Evolutionary conservation across 371 early-diverging fungal genomes (phyloP), one percentile per base, ranked within the genome.

Genomic region (Mucor piriformis): DNA sequence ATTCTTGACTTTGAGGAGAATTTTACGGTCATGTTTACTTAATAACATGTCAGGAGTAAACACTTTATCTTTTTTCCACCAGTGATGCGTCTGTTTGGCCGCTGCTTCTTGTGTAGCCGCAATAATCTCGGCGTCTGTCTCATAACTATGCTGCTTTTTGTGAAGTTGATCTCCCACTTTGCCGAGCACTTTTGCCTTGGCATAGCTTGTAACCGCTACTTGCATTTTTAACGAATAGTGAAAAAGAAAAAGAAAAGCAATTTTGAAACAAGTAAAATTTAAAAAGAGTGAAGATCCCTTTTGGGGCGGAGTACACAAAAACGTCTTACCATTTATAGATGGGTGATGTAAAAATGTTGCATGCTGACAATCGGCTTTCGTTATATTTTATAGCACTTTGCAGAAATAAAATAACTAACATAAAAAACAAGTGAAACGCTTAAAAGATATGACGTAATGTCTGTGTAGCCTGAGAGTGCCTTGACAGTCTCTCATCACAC

Each of bases 1-100:
- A 0, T 37, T 48, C 50, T 76, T 79, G 40, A 82, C 77, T 24
- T 50, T 59, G 2, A 57, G 54, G 15, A 78, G 54, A 0, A 77
- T 37, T 15, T 64, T 60, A 25, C 76, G 63, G 15, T 77, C 77
- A 20, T 54, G 44, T 16, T 69, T 57, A 23, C 54, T 70, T 10
- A 78, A 48, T 4, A 75, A 64, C n/a, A 76, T 58, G 8, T 76
- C 74, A 7, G 77, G 63, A 29, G 68, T 57, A 3, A 61, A 61
- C 12, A 15, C 21, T 23, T 47, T 58, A 23, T 56, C 51, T 29
- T 38, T 57, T 15, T 63, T 64, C 67, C 72, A 80, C 76, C 75
- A 74, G 20, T 61, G 70, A 1, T 55, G 47, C 25, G 55, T 40
- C 25, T 59, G 27, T 20, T 52, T 40, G 20, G 47, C 43, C 5